Base-by-base conservation (phyloP, 129 eudicot species). In the Mikania micrantha region DNA sequence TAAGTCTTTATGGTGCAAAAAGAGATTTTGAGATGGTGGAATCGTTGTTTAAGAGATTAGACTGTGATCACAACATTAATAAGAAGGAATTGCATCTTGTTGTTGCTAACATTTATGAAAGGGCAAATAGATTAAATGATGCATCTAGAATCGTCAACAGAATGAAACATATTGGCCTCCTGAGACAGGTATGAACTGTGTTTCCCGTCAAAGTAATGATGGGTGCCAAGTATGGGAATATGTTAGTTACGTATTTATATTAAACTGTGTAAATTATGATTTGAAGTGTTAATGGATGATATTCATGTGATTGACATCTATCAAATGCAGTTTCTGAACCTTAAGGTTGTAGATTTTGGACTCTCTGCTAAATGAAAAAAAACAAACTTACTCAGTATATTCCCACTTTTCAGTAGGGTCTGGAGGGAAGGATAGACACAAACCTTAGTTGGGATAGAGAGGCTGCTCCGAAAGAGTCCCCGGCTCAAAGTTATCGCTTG, bases 41-140 rank as follows among this genome's bases (percentile, higher is more conserved):
- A 45, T 27, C 57, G 0, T 75, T 86, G 38, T 88, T 88, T 54
- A 82, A 81, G 79, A 80, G 74, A 59, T 73, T 93, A 64, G 79
- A 86, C 56, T 13, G 61, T 34, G 91, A 93, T 77, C 66, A 82
- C 0, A 86, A 86, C 41, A 39, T 88, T 9, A 82, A 93, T 79
- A 84, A 89, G 92, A 93, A 87, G 78, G 98, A 93, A 47, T 45
- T 93, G 83, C 86, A 84, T 81, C 86, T 84, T 69, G 91, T 88
- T 75, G 96, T 93, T 32, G 85, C 95, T 28, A 74, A 83, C 42
- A 66, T 88, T 41, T 88, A 86, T 62, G 96, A 93, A 70, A 82
- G 88, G 54, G 96, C 92, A 9, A 93, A 88, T 66, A 84, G 95
- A 60, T 76, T 84, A 58, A 83, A 84, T 27, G 95, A 93, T 78